Evolutionary conservation across 2,329 filamentous ascomycete species (phyloP).

Genomic region (Zymoseptoria tritici): DNA sequence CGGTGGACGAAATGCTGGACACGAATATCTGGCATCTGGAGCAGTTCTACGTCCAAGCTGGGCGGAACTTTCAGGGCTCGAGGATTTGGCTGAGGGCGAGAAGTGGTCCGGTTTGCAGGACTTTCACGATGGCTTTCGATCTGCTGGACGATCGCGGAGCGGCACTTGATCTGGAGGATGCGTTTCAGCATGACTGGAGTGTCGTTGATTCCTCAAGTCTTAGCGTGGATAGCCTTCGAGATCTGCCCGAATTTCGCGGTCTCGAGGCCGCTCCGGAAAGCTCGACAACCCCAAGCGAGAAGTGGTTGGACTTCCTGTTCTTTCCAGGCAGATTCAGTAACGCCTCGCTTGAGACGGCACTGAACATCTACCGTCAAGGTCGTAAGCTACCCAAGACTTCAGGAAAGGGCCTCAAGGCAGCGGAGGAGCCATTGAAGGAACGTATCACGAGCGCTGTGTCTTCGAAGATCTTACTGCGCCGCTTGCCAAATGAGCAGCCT

Average conservation of each 20-base stretch:
- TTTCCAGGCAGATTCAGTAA: slow-evolving; percentile 74
- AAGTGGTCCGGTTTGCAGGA: slow-evolving; percentile 52
- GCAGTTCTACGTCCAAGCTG: slow-evolving; percentile 38
- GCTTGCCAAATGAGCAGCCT: slow-evolving; percentile 55
- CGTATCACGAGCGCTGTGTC: slow-evolving; percentile 66
- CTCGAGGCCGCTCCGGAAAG: slow-evolving; percentile 23
- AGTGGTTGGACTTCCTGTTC: slow-evolving; percentile 79
- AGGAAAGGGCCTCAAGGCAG: slow-evolving; percentile 36
- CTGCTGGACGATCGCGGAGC: slow-evolving; percentile 50
- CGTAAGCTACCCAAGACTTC: slow-evolving; percentile 34
- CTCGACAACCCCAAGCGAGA: slow-evolving; percentile 46
- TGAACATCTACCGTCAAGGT: slow-evolving; percentile 71
- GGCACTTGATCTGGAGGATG: slow-evolving; percentile 51
- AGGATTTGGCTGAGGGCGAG: slow-evolving; percentile 44
- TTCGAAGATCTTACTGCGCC: slow-evolving; percentile 59
- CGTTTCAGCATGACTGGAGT: slow-evolving; percentile 56
- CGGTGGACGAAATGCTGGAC: slow-evolving; percentile 44
- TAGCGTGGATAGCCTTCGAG: slow-evolving; percentile 35
- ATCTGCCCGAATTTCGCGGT: slow-evolving; percentile 31
- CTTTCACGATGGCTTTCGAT: slow-evolving; percentile 67
- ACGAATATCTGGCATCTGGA: slow-evolving; percentile 46
- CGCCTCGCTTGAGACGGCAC: slow-evolving; percentile 72
- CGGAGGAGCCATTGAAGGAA: slow-evolving; percentile 60
- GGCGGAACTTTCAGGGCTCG: slow-evolving; percentile 32
- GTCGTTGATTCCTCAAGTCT: slow-evolving; percentile 37